These are phyloP conservation scores for Aspergillus fumigatiaffinis DNA, from an alignment of 2,329 filamentous ascomycete genomes.

Conservation along the genomic window DNA sequence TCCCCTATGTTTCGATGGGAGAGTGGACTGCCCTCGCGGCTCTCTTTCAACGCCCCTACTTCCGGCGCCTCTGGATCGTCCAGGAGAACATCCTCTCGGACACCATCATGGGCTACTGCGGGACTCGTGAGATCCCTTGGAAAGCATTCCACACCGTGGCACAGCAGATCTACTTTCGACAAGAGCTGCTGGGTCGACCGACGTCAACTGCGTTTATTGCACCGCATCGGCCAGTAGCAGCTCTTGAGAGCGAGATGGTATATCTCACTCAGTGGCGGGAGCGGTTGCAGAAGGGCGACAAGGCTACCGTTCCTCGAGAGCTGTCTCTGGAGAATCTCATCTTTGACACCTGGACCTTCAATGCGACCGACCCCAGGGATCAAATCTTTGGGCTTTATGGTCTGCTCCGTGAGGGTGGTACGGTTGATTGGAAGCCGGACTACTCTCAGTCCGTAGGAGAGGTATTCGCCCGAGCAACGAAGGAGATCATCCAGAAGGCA, in stretches of 20 bases:
- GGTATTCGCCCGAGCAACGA: background rate
- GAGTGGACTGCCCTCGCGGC: constrained; percentile 1
- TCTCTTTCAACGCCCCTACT: constrained; percentile 1
- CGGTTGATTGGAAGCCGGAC: background rate
- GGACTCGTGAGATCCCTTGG: background rate
- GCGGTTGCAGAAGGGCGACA: background rate
- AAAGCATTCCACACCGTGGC: constrained; percentile 1
- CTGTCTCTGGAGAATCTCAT: constrained; percentile 1
- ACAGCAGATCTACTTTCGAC: constrained; percentile 1
- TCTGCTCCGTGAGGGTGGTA: background rate
- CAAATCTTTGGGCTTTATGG: constrained; percentile 3
- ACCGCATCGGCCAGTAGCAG: background rate
- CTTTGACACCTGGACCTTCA: constrained; percentile 6
- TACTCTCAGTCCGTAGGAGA: background rate
- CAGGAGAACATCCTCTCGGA: constrained; percentile 1
- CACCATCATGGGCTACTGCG: constrained; percentile 1
- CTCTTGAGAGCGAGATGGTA: constrained; percentile 1
- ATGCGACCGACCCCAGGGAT: constrained; percentile 1
- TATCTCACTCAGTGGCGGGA: constrained; percentile 4
- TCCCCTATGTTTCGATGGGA: background rate
- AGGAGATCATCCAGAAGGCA: background rate
- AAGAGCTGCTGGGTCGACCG: background rate
- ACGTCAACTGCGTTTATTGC: constrained; percentile 1
- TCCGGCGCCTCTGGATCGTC: constrained; percentile 1
- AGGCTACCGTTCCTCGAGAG: background rate